Evolutionary conservation across 2,329 filamentous ascomycete species (phyloP), one percentile per base, ranked within the genome.

Genomic region (Penicillium sp.): DNA sequence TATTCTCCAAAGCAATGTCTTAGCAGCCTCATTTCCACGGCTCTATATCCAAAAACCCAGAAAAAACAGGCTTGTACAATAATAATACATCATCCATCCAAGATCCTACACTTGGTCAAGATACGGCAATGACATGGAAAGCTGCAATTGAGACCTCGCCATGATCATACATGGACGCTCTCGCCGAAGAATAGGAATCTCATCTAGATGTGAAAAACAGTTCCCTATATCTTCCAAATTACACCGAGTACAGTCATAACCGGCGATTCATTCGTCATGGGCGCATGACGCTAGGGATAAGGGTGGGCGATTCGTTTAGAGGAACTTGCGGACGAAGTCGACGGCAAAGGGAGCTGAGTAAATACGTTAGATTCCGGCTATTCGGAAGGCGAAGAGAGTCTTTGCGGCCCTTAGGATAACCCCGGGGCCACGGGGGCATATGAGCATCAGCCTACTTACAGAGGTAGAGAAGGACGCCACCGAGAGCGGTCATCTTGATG

Each of bases 381-480:
- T 24, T 28, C 5, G 26, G n/a, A 11, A 44, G 9, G 14, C 13
- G 10, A 4, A 18, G 10, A 4, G 13, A 3, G 20, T 24, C 11
- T 22, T 37, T 23, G 35, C 11, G 18, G 35, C n/a, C 11, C 7
- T 24, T 31, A 9, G 11, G 13, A 40, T 7, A 32, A 20, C 26
- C 16, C n/a, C 14, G 20, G 14, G 20, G 4, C 8, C 6, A 7
- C 18, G 41, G 9, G 34, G 18, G 22, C 24, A n/a, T 37, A 13
- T 14, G 29, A n/a, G 20, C 16, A 24, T 11, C 24, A 22, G 20
- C 9, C 6, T 34, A 61, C 79, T 53, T 75, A 84, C 81, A 82
- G 41, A 84, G 72, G 68, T 84, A 84, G 40, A 84, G 74, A 23
- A 81, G 65, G 41, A 78, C 64, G 56, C 77, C 79, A 44, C 76